Base-by-base conservation (phyloP, 306 rosid species). In the Castanea sativa region DNA sequence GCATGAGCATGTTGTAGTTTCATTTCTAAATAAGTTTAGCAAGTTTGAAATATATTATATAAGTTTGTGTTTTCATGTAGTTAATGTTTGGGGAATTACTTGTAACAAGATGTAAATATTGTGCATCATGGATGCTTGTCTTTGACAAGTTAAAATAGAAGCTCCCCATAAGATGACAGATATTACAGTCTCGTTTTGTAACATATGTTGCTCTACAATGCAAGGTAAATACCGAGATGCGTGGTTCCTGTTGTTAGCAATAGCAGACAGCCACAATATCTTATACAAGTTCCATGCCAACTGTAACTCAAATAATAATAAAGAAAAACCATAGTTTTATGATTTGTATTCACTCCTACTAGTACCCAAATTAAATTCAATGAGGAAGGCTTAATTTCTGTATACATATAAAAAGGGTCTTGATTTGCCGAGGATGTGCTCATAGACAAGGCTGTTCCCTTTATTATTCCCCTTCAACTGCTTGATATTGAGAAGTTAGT, bases 311-410 rank as follows among this genome's bases (percentile, higher is more conserved):
- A 45, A 29, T 0, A 25, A 16, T 60, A 33, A 52, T 75, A 55
- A 64, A 76, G 55, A 25, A 55, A 80, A 69, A 27, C 71, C 79
- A 5, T 77, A 53, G 14, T 84, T 45, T 10, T 88, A 1, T 78
- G 60, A 49, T 86, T 86, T 85, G 9, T 87, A 4, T 65, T 83
- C 11, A 30, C 76, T 75, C 80, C 85, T 76, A n/a, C 88, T 13
- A 87, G 73, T 45, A 60, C 76, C 71, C 82, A 78, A 83, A 19
- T 77, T 18, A 83, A 81, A 69, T 79, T 79, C 65, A 30, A 16
- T 74, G 90, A 86, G 80, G 89, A 85, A 79, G 97, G 97, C 61
- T 92, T 88, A 81, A 75, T 92, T 60, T 91, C 88, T 52, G 90
- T 83, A 65, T 85, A 85, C 35, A 45, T 91, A 82, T 88, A 82